Base-by-base conservation (phyloP, 768 basidiomycete species). In the Lentinula edodes region DNA sequence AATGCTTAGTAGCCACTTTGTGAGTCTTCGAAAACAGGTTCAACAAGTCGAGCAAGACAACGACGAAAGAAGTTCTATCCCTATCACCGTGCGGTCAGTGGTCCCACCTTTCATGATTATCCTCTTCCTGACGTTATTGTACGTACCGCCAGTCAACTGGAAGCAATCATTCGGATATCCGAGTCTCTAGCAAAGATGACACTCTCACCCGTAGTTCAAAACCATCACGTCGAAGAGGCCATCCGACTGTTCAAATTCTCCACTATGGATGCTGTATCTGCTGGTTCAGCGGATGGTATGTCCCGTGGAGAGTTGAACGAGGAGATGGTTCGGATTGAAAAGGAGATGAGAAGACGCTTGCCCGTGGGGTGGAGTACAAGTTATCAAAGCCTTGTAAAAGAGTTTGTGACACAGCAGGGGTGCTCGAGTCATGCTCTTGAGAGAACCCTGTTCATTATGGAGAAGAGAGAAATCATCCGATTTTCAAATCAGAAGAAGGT, bases 131-230 rank as follows among this genome's bases (percentile, higher is more conserved):
- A 58, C 48, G 20, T 8, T 16, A 32, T 9, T 28, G 28, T 28
- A 28, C 28, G 28, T 28, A 3, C 20, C 6, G 28, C 39, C 60
- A 87, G 84, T 57, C 97, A 99, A 87, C 82, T 99, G 5, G 97
- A 99, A 77, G 97, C 97, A 43, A 95, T 99, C 71, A 95, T 98
- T 70, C 95, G 97, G 39, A 98, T 98, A 71, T 98, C 97, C 1
- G 97, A 99, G 72, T 90, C 96, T 2, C 79, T 98, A 18, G 95
- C 96, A 12, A 99, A 98, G 70, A 84, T 98, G 75, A 94, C 94
- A 3, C 80, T 99, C 15, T 89, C 90, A 0, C 81, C 93, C 0
- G 82, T 87, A 3, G 97, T 98, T 3, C 87, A 89, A 68, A 89
- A 89, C 52, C 89, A 95, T 70, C 95, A 99, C 67, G 96, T 98